Percentiles rank a stretch among this genome's conserved stretches.
Conservation (phyloP, 495 filamentous ascomycete species). For the Platismatia glauca region DNA sequence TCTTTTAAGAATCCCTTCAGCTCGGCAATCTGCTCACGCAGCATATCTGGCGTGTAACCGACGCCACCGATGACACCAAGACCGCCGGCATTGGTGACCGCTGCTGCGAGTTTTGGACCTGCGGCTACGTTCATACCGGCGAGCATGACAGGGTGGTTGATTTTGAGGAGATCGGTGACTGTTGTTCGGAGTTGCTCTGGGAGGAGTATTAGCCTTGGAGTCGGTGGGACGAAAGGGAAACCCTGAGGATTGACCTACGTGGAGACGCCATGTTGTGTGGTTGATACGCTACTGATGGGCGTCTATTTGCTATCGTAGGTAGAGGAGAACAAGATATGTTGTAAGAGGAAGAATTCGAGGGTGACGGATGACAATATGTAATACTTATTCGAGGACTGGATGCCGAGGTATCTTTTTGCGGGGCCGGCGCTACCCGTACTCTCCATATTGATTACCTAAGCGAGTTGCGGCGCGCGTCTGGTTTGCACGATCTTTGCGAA, state of each 20-base stretch:
- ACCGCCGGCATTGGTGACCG: conserved; percentile 94
- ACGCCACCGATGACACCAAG: conserved; percentile 94
- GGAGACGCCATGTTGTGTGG: conserved; percentile 58
- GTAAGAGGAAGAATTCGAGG: background rate
- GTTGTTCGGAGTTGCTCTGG: conserved; percentile 80
- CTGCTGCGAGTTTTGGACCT: conserved; percentile 91
- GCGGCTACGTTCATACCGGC: conserved; percentile 99
- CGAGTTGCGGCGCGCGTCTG: no score
- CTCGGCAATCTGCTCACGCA: conserved; percentile 87
- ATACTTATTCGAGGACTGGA: background rate
- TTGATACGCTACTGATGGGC: background rate
- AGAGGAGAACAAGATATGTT: background rate
- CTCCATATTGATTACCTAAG: background rate
- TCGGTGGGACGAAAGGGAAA: background rate
- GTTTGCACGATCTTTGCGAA: no score
- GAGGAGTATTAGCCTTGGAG: conserved; percentile 7
- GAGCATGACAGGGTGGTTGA: conserved; percentile 91
- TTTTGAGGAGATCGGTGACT: conserved; percentile 88
- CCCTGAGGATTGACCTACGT: conserved; percentile 45
- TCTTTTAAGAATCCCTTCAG: conserved; percentile 82
- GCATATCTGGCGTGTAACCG: conserved; percentile 95
- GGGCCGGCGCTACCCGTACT: background rate
- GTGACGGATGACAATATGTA: background rate
- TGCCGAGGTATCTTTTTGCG: conserved; percentile 3
- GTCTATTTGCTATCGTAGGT: no score